Percentiles rank a stretch among this genome's conserved stretches.
Conservation (phyloP, 2,329 filamentous ascomycete genomes). For the Fusarium humuli region DNA sequence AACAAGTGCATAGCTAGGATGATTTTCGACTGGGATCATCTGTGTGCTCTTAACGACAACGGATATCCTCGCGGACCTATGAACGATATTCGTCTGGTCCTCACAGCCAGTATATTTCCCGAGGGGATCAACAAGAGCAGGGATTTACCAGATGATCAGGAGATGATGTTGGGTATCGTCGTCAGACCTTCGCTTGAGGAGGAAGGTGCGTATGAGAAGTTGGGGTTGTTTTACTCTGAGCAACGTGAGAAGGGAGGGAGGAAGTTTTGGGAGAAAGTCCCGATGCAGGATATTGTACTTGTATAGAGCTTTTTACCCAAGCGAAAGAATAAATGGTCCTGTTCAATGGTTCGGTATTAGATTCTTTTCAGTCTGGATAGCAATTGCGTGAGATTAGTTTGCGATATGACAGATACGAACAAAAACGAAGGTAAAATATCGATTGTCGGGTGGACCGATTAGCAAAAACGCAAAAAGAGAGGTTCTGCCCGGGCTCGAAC, state of each 20-base stretch:
- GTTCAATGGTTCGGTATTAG: rapidly evolving
- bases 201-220: not conserved
- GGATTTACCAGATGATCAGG: not conserved
- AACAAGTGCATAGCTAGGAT: too few species aligned
- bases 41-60: too few species aligned
- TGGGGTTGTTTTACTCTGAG: not conserved
- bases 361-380: rapidly evolving
- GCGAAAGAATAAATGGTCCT: rapidly evolving
- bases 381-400: too few species aligned
- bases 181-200: not conserved
- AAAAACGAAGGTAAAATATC: too few species aligned
- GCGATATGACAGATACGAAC: too few species aligned
- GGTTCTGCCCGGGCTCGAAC: not conserved
- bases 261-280: not conserved
- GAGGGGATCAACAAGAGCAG: too few species aligned
- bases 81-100: not conserved
- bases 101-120: not conserved
- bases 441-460: too few species aligned
- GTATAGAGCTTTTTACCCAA: rapidly evolving
- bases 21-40: too few species aligned
- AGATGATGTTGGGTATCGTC: not conserved
- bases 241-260: not conserved
- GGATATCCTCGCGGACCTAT: not conserved
- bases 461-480: not conserved
- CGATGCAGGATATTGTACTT: not conserved